phyloP scores from a whole-genome alignment of 371 early-diverging fungal species.

The Aphelidium insulamus region DNA sequence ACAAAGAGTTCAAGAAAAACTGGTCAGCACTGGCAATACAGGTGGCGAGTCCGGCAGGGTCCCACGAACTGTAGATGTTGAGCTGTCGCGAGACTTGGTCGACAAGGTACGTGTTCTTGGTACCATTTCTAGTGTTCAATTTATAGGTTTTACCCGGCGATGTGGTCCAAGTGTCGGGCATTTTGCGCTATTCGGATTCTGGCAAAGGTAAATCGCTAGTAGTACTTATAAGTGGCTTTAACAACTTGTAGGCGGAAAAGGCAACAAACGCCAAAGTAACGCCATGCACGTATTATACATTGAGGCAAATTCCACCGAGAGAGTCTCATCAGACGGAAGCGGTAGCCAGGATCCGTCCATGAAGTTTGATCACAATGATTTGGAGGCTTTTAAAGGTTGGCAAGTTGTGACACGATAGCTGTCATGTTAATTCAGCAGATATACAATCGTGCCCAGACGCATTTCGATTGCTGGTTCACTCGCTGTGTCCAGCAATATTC shows the following conservation, averaged over 20 bases:
- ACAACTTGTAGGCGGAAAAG: conserved; percentile 2
- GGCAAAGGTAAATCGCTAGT: conserved; percentile 10
- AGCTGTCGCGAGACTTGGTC: conserved; percentile 40
- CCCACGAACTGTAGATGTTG: conserved; percentile 39
- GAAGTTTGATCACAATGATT: background rate
- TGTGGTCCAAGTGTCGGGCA: conserved; percentile 38
- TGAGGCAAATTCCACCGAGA: conserved; percentile 31
- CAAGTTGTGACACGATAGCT: background rate
- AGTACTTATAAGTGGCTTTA: background rate
- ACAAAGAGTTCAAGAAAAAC: conserved; percentile 13
- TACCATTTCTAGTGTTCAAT: too few species aligned
- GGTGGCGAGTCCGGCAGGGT: conserved; percentile 43
- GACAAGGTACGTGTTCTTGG: conserved; percentile 34
- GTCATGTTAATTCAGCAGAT: too few species aligned
- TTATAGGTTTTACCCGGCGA: conserved; percentile 70
- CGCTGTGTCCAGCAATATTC: conserved; percentile 36
- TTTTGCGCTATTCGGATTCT: conserved; percentile 37
- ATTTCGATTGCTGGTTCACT: conserved; percentile 20
- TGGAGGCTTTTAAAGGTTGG: background rate
- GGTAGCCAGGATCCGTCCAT: background rate
- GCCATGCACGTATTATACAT: conserved; percentile 34
- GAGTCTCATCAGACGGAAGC: conserved; percentile 18
- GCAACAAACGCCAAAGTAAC: conserved; percentile 8
- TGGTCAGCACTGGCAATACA: conserved; percentile 19
- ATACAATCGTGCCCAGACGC: too few species aligned